Conservation (phyloP, 257 asterid species). For the Solanum pimpinellifolium region DNA sequence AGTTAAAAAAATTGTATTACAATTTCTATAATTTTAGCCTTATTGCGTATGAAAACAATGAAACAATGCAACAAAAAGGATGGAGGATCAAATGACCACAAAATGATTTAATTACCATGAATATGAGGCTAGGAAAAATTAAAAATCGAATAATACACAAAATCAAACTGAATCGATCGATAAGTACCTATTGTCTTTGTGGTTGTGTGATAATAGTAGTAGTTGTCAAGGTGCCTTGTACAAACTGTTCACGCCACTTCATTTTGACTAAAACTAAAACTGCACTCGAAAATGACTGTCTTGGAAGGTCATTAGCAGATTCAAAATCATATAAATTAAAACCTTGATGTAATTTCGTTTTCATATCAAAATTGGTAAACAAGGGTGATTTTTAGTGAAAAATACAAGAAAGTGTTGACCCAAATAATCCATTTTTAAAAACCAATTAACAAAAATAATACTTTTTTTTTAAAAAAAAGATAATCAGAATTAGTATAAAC, state of each 20-base stretch:
- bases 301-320: not conserved
- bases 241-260: not conserved
- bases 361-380: not conserved
- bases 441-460: no score
- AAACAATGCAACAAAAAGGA: not conserved
- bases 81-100: not conserved
- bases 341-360: not conserved
- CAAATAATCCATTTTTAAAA: not conserved
- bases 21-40: not conserved
- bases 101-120: not conserved
- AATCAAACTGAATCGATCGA: no score
- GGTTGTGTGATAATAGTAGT: no score
- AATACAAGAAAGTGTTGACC: not conserved
- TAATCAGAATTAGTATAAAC: no score
- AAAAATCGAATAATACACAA: no score
- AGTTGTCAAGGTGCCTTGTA: not conserved
- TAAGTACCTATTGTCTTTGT: no score
- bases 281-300: not conserved
- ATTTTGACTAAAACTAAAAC: not conserved
- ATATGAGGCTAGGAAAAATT: no score
- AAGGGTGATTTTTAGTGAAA: not conserved
- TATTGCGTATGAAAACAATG: not conserved
- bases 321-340: not conserved
- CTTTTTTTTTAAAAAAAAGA: no score
- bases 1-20: not conserved